Percentiles rank a stretch among this genome's conserved stretches.
Conservation (phyloP, 164 flowering plant species). For the Buxus sempervirens region DNA sequence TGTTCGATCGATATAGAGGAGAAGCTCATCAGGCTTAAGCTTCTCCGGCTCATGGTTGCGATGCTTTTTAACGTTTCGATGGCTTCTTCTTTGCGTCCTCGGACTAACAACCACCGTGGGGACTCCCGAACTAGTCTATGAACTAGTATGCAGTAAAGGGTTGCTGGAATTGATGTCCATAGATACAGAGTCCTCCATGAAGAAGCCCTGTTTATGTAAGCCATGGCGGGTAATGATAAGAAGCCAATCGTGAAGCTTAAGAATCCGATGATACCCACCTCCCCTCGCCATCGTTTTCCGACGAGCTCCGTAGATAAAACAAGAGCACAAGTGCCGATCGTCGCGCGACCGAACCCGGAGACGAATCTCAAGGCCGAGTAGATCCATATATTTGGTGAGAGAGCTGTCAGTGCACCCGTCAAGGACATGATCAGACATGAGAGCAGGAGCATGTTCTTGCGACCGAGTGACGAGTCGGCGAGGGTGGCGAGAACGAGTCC, state of each 20-base stretch:
- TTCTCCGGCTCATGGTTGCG: conserved; percentile 8
- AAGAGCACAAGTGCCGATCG: conserved; percentile 52
- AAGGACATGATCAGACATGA: conserved; percentile 49
- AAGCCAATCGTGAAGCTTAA: conserved; percentile 58
- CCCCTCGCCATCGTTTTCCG: conserved; percentile 59
- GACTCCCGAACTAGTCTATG: conserved; percentile 52
- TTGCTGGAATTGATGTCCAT: conserved; percentile 41
- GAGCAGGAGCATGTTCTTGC: conserved; percentile 53
- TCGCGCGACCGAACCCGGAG: conserved; percentile 54
- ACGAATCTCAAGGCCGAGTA: conserved; percentile 51
- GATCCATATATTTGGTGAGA: conserved; percentile 54
- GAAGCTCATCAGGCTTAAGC: conserved; percentile 11
- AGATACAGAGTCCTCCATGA: conserved; percentile 63
- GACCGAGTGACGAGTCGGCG: conserved; percentile 66
- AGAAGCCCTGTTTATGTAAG: conserved; percentile 26
- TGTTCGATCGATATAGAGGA: conserved; percentile 13
- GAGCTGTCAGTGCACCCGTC: conserved; percentile 25
- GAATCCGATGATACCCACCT: conserved; percentile 50
- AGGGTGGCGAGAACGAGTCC: conserved; percentile 53
- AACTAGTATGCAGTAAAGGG: conserved; percentile 34
- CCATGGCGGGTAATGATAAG: conserved; percentile 58
- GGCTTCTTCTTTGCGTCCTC: conserved; percentile 56
- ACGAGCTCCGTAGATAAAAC: conserved; percentile 59
- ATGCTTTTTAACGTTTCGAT: conserved; percentile 32
- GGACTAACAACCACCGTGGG: conserved; percentile 66